These are phyloP conservation scores for Coelastrella sp. DNA, from an alignment of 139 green algal genomes.

Conservation along the genomic window DNA sequence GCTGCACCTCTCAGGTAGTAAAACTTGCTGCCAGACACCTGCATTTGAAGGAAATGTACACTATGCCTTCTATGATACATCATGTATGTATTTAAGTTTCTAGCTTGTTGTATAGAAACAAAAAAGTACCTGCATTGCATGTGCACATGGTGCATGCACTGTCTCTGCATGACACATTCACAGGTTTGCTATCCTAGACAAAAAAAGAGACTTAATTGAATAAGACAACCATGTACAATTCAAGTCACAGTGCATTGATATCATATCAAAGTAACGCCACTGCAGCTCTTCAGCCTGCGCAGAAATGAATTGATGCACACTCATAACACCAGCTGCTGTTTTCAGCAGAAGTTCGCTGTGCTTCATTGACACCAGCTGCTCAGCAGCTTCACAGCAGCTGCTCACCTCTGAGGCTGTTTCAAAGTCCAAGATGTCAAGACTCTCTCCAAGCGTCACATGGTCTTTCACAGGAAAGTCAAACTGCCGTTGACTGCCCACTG, in stretches of 20 bases:
- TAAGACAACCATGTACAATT: too few species aligned
- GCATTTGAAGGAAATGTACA: background rate
- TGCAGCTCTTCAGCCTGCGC: too few species aligned
- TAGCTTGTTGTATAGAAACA: background rate
- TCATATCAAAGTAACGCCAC: too few species aligned
- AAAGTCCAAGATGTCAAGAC: conserved; percentile 90
- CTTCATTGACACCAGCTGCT: background rate
- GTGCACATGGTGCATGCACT: too few species aligned
- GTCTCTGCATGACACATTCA: too few species aligned
- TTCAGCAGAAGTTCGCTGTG: too few species aligned
- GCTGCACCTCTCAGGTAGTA: conserved; percentile 94
- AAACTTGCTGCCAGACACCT: conserved; percentile 91
- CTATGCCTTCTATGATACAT: background rate
- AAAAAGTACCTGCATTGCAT: too few species aligned
- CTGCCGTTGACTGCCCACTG: conserved; percentile 61
- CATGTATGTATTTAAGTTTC: background rate
- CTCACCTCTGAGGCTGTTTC: conserved; percentile 84
- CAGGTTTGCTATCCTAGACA: too few species aligned
- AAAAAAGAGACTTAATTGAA: too few species aligned
- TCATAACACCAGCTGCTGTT: background rate
- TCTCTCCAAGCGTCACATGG: conserved; percentile 84
- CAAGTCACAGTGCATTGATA: too few species aligned
- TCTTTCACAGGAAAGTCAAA: conserved; percentile 87
- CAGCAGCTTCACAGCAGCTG: background rate
- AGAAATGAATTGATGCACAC: background rate